These are phyloP conservation scores for Amniculicola lignicola DNA, from an alignment of 495 filamentous ascomycete genomes.

Conservation along the genomic window DNA sequence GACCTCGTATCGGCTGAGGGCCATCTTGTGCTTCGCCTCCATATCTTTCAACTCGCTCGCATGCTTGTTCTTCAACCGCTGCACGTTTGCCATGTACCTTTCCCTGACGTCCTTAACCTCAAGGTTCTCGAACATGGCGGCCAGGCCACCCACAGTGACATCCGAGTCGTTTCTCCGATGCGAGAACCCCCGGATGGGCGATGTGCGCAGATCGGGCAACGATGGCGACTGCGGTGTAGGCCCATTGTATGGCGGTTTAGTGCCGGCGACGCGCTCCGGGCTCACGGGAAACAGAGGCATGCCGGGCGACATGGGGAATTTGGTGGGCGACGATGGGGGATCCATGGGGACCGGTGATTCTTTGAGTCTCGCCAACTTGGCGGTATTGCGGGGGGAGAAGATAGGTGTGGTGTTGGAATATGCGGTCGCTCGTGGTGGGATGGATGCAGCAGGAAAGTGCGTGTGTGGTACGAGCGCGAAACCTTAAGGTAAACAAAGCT, in stretches of 20 bases:
- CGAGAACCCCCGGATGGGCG: slow-evolving; percentile 39
- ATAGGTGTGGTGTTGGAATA: neutral
- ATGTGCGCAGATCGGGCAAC: slow-evolving; percentile 46
- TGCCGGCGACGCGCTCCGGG: slow-evolving; percentile 70
- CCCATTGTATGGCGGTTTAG: slow-evolving; percentile 35
- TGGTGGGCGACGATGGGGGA: slow-evolving; percentile 31
- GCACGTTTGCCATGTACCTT: slow-evolving; percentile 42
- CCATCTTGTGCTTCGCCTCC: slow-evolving; percentile 15
- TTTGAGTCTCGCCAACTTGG: slow-evolving; percentile 30
- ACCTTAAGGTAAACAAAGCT: too few species aligned
- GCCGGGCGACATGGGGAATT: slow-evolving; percentile 52
- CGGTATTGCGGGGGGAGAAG: slow-evolving; percentile 6
- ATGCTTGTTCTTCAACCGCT: slow-evolving; percentile 69
- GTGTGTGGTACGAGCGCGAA: too few species aligned
- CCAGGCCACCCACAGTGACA: slow-evolving; percentile 83
- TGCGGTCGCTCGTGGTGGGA: too few species aligned
- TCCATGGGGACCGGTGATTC: slow-evolving; percentile 29
- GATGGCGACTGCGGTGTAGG: slow-evolving; percentile 52
- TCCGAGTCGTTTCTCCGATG: slow-evolving; percentile 56
- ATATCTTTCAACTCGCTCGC: slow-evolving; percentile 47
- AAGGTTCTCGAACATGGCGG: slow-evolving; percentile 76
- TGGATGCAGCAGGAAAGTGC: too few species aligned
- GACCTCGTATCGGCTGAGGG: slow-evolving; percentile 8
- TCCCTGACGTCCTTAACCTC: slow-evolving; percentile 42
- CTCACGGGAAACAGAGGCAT: slow-evolving; percentile 68